phyloP scores from a whole-genome alignment of 2,329 filamentous ascomycete genomes.

The Drechslerella coelobrocha region DNA sequence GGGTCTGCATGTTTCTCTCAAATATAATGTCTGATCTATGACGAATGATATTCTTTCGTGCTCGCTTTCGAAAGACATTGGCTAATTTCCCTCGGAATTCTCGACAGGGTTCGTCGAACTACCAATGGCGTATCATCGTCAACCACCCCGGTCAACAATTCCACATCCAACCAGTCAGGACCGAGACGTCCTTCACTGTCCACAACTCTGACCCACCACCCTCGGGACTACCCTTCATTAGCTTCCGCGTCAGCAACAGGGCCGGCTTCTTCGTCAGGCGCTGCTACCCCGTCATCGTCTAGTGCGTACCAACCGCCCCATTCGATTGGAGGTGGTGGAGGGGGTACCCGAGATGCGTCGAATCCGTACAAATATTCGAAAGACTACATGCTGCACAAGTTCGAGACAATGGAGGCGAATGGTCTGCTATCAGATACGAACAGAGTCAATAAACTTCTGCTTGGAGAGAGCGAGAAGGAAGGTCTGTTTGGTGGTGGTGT shows the following conservation, averaged over 20 bases:
- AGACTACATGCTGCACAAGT: conserved; percentile 54
- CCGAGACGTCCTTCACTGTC: conserved; percentile 55
- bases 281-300: conserved; percentile 53
- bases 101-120: conserved; percentile 41
- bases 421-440: conserved; percentile 25
- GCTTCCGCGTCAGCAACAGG: conserved; percentile 26
- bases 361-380: conserved; percentile 53
- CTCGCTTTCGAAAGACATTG: not conserved
- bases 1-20: conserved; percentile 17
- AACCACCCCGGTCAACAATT: conserved; percentile 40
- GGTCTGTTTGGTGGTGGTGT: conserved; percentile 53
- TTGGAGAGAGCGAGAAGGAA: conserved; percentile 80
- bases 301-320: conserved; percentile 53
- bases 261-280: conserved; percentile 23
- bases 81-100: conserved; percentile 26
- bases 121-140: conserved; percentile 40
- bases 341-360: conserved; percentile 32
- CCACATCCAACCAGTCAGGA: conserved; percentile 48
- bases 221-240: conserved; percentile 50
- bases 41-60: conserved; percentile 10
- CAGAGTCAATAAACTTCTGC: conserved; percentile 67
- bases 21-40: conserved; percentile 4
- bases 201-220: conserved; percentile 55
- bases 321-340: conserved; percentile 24
- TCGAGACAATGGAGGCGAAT: conserved; percentile 51